These are phyloP conservation scores for Salvia splendens DNA, from an alignment of 257 asterid genomes.

Conservation along the genomic window DNA sequence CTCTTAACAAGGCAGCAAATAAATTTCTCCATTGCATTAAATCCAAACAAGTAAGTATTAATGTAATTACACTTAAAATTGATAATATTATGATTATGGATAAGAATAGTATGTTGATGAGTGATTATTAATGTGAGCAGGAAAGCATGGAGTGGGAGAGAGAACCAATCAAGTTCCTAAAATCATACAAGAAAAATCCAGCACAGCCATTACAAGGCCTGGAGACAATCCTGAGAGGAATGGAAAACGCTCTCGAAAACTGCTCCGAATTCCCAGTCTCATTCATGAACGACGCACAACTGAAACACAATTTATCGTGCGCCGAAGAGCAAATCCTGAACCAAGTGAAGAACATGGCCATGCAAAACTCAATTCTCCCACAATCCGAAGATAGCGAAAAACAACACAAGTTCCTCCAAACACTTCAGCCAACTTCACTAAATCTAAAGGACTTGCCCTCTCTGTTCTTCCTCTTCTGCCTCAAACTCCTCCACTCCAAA, in stretches of 20 bases:
- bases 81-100: no score
- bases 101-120: neutral
- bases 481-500: constrained; percentile 55
- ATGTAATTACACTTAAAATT: no score
- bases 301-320: constrained; percentile 35
- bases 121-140: constrained; percentile 38
- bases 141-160: constrained; percentile 84
- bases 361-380: constrained; percentile 49
- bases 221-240: constrained; percentile 69
- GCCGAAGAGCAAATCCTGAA: constrained; percentile 43
- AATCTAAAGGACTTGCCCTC: constrained; percentile 47
- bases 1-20: constrained; percentile 44
- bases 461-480: constrained; percentile 69
- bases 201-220: constrained; percentile 45
- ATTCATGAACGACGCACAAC: constrained; percentile 32
- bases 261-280: constrained; percentile 44
- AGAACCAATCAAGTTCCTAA: constrained; percentile 48
- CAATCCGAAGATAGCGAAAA: constrained; percentile 41
- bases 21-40: constrained; percentile 57
- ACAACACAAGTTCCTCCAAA: constrained; percentile 43
- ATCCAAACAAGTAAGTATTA: constrained; percentile 64
- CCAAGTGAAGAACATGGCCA: constrained; percentile 45
- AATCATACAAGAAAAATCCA: constrained; percentile 54
- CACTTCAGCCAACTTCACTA: constrained; percentile 47
- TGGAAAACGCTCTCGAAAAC: constrained; percentile 60